A percentile compares a stretch with the other conserved stretches of the same genome.
Conservation (phyloP, 306 rosid genomes). For the Sphenostylis stenocarpa region DNA sequence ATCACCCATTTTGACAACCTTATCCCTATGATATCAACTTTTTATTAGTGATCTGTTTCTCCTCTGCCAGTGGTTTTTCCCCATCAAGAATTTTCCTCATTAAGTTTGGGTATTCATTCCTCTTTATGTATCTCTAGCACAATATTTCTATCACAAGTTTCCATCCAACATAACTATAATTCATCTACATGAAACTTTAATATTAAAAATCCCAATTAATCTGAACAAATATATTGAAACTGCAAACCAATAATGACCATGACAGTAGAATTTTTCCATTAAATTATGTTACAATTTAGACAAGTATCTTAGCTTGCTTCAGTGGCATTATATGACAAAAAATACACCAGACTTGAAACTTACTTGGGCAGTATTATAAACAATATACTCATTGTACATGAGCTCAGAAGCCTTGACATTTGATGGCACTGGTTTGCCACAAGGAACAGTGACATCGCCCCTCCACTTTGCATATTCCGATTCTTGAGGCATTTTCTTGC, state of each 20-base stretch:
- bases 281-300: not conserved
- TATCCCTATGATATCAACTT: not conserved
- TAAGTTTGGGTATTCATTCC: not conserved
- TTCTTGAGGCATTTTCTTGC: constrained; percentile 72
- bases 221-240: constrained; percentile 18
- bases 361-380: constrained; percentile 86
- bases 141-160: not conserved
- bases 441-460: constrained; percentile 78
- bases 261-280: constrained; percentile 22
- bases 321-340: constrained; percentile 1
- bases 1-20: too few species aligned
- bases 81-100: not conserved
- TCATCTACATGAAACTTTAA: constrained; percentile 5
- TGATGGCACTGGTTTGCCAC: constrained; percentile 88
- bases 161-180: not conserved
- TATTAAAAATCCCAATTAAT: not conserved
- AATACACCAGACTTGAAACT: constrained; percentile 39
- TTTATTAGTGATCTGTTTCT: not conserved
- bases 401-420: constrained; percentile 70
- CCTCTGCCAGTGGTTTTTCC: not conserved
- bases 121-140: not conserved
- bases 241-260: not conserved
- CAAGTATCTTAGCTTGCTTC: constrained; percentile 23
- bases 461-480: constrained; percentile 71
- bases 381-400: constrained; percentile 96